Base-by-base conservation (phyloP, 1,284 basidiomycete genomes). In the Fistulinella cinereoalba region DNA sequence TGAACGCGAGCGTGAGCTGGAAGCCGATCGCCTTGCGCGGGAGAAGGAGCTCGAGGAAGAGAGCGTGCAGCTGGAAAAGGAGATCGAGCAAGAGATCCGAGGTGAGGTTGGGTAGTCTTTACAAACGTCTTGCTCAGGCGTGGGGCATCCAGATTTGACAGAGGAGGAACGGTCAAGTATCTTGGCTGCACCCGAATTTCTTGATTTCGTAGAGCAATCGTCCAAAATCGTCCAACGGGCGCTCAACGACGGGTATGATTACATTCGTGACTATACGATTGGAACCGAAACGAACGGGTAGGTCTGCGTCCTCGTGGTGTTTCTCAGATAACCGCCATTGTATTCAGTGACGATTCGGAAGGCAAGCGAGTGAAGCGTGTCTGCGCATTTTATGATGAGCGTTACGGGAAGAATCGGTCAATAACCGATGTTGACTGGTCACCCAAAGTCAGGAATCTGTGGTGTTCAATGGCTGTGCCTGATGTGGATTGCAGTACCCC, bases 381-480 rank as follows among this genome's bases (percentile, higher is more conserved):
- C 19, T 96, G 94, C 57, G 85, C 88, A 24, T 97, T 97, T 68
- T 85, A 78, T 51, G 92, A 95, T 59, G 91, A 95, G 60, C 77
- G 88, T 34, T 89, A 90, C 70, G 87, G 87, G 8, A 88, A 88
- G 64, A 93, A 95, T 58, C 75, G 97, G 43, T 95, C 93, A 11
- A 89, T 99, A 46, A 99, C 97, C 0, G 93, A 91, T 54, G 75
- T 98, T 13, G 97, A 98, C 64, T 99, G 97, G 97, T 97, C 93
- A 43, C 88, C 91, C 2, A 96, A 95, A 75, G 94, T 88, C 51
- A 56, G 70, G 55, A 12, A 22, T 32, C 43, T 19, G 23, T 44
- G 19, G 16, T 23, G 6, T 13, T n/a, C 15, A 18, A 29, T 27
- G 29, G 1, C 27, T 10, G 29, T 24, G 10, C 40, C 47, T 64